Evolutionary conservation across 2,329 filamentous ascomycete genomes (phyloP).

Genomic region (Coniella vitis): DNA sequence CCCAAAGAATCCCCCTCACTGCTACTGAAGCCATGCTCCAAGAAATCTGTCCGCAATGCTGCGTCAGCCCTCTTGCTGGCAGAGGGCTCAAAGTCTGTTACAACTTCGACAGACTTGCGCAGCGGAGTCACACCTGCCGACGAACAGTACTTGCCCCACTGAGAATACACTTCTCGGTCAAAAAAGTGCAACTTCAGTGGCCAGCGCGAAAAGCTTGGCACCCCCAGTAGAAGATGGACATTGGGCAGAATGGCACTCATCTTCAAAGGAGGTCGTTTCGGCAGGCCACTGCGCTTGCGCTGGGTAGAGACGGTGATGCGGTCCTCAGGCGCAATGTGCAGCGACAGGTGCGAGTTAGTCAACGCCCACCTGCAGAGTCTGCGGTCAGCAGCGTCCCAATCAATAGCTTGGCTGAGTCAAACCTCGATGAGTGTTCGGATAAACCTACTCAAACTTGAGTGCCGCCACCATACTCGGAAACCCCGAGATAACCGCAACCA

Average conservation of each 20-base stretch:
- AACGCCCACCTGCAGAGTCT: constrained; percentile 70
- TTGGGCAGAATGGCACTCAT: constrained; percentile 69
- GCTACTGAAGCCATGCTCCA: background rate
- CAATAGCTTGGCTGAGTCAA: no score
- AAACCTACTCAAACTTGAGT: constrained; percentile 77
- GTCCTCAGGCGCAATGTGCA: constrained; percentile 63
- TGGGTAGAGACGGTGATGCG: constrained; percentile 48
- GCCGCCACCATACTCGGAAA: constrained; percentile 85
- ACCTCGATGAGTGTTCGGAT: background rate
- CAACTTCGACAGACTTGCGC: constrained; percentile 42
- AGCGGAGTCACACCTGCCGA: constrained; percentile 38
- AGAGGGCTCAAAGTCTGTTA: constrained; percentile 45
- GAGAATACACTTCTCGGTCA: constrained; percentile 56
- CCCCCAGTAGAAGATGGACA: constrained; percentile 71
- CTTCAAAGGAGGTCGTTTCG: constrained; percentile 50
- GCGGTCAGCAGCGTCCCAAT: background rate
- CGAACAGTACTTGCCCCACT: constrained; percentile 58
- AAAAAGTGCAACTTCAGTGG: constrained; percentile 80
- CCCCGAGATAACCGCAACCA: constrained; percentile 77
- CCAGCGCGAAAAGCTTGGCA: constrained; percentile 76
- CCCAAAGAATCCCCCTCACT: background rate
- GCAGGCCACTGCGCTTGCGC: constrained; percentile 46
- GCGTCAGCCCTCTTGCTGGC: background rate
- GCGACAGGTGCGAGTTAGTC: constrained; percentile 74
- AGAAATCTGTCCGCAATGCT: background rate